These are phyloP conservation scores for Rhododendron molle DNA, from an alignment of 148 eudicot genomes.

Conservation along the genomic window DNA sequence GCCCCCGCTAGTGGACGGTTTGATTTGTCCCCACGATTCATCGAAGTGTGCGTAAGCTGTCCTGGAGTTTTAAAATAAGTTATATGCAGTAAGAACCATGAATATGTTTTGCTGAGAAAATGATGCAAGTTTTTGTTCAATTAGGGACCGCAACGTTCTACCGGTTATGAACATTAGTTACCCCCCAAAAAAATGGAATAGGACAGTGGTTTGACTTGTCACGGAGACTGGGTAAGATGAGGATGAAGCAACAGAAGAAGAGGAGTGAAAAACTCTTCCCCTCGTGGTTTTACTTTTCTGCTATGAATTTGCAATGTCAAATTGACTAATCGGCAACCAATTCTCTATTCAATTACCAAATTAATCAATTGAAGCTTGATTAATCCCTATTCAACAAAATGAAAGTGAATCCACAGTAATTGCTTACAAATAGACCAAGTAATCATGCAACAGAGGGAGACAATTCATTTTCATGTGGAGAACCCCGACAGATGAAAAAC, in stretches of 20 bases:
- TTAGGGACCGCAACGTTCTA: not conserved
- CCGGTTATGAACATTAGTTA: not conserved
- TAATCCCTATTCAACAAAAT: not conserved
- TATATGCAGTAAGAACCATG: not conserved
- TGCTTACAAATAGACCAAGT: not conserved
- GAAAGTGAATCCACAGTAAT: not conserved
- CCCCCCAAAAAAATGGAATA: not conserved
- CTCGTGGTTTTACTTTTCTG: not conserved
- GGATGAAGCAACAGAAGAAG: not conserved
- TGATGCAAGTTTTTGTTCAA: not conserved
- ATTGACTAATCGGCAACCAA: not conserved
- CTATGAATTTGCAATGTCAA: not conserved
- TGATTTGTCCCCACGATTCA: not conserved
- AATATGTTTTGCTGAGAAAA: not conserved
- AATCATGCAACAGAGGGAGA: not conserved
- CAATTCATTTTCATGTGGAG: not conserved
- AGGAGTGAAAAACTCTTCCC: not conserved
- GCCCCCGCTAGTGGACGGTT: not conserved
- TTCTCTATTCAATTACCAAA: not conserved
- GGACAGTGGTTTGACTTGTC: not conserved
- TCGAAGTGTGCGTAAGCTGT: not conserved
- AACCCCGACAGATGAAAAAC: not conserved
- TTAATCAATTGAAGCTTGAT: not conserved
- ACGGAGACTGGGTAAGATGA: not conserved
- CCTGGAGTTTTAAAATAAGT: not conserved